A percentile compares a stretch with the other conserved stretches of the same genome.
Conservation (phyloP, 805 yeast genomes). For the Candida dendrica region DNA sequence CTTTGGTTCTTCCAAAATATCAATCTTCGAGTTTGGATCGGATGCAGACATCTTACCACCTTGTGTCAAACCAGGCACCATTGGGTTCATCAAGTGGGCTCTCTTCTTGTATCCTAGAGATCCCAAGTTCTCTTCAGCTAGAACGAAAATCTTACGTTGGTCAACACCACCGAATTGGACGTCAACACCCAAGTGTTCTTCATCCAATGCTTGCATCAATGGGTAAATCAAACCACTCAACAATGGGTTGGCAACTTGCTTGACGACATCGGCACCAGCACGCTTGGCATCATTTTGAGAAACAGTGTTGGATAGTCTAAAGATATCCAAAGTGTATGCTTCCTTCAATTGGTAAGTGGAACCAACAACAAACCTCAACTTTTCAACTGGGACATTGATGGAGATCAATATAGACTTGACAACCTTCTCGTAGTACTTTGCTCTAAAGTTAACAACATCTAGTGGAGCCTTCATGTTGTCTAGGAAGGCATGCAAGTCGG, state of each 20-base stretch:
- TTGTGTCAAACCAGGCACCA: constrained; percentile 96
- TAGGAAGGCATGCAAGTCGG: constrained; percentile 93
- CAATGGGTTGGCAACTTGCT: constrained; percentile 91
- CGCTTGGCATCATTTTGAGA: constrained; percentile 95
- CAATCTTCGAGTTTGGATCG: constrained; percentile 97
- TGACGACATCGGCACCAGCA: constrained; percentile 99
- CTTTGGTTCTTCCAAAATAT: constrained; percentile 83
- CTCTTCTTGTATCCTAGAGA: constrained; percentile 90
- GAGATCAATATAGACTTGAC: constrained; percentile 82
- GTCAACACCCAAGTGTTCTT: constrained; percentile 80
- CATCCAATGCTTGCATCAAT: constrained; percentile 97
- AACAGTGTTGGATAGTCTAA: constrained; percentile 75
- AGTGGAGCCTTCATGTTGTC: constrained; percentile 98
- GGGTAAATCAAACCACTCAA: constrained; percentile 94
- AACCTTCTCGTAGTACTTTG: constrained; percentile 76
- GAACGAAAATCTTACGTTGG: constrained; percentile 93
- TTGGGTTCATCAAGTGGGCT: constrained; percentile 96
- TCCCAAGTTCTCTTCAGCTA: constrained; percentile 92
- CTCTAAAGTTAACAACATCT: constrained; percentile 84
- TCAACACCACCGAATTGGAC: constrained; percentile 99
- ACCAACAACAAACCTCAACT: constrained; percentile 77
- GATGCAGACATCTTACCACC: constrained; percentile 99
- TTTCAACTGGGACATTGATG: constrained; percentile 88
- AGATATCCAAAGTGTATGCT: constrained; percentile 83
- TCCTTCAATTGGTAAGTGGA: constrained; percentile 79